phyloP scores from a whole-genome alignment of 2,329 filamentous ascomycete genomes.

The Allantophomopsis cytisporea region DNA sequence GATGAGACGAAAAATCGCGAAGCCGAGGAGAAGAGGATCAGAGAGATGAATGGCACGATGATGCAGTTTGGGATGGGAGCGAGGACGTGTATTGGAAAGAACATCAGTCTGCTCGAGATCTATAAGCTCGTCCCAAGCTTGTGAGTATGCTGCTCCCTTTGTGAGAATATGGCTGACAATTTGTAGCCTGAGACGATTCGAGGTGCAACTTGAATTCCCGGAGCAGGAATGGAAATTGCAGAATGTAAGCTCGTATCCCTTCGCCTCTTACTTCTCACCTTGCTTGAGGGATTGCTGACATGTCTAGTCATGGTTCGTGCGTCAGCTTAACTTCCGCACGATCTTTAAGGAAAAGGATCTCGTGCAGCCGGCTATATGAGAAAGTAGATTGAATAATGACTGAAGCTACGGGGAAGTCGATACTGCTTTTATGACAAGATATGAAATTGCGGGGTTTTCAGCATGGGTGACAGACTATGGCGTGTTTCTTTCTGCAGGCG shows the following conservation, averaged over 20 bases:
- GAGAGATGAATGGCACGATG: constrained; percentile 57
- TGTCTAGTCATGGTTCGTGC: constrained; percentile 39
- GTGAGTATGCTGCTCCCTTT: constrained; percentile 28
- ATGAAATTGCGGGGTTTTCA: no score
- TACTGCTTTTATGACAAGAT: no score
- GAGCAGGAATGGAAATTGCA: constrained; percentile 41
- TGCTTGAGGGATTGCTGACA: no score
- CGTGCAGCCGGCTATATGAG: constrained; percentile 4
- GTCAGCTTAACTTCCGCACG: constrained; percentile 38
- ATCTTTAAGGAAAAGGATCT: constrained; percentile 12
- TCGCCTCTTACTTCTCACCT: no score
- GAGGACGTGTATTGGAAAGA: constrained; percentile 58
- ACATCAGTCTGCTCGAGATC: constrained; percentile 48
- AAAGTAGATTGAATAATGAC: background rate
- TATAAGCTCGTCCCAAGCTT: constrained; percentile 52
- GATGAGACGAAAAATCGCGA: constrained; percentile 23
- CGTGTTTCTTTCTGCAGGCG: no score
- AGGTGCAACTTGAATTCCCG: constrained; percentile 41
- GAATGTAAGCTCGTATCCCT: constrained; percentile 22
- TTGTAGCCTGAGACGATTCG: background rate
- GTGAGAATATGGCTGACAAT: background rate
- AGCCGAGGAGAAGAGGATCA: constrained; percentile 36
- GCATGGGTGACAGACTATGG: no score
- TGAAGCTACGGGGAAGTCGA: no score
- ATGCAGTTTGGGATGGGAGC: constrained; percentile 62